phyloP scores from a whole-genome alignment of 140 eudicot species.

The Flaveria floridana region DNA sequence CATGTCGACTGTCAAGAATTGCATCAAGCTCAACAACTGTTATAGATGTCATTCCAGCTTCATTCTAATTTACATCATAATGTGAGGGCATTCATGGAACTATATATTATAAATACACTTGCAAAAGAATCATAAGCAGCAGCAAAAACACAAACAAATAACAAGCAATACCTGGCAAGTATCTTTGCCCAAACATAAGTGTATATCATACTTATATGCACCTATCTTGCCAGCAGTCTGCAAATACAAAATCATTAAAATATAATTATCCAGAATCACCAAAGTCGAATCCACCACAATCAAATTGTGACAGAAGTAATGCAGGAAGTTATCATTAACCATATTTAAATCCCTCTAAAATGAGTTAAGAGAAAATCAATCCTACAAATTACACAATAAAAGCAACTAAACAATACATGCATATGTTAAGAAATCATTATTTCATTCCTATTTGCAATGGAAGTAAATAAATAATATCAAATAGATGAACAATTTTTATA shows the following conservation, averaged over 20 bases:
- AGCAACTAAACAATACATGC: constrained; percentile 17
- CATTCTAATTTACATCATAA: constrained; percentile 53
- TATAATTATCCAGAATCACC: constrained; percentile 45
- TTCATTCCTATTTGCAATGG: background rate
- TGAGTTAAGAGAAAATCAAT: constrained; percentile 38
- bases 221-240: constrained; percentile 92
- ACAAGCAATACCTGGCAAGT: constrained; percentile 63
- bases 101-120: constrained; percentile 19
- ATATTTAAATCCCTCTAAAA: constrained; percentile 83
- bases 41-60: background rate
- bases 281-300: constrained; percentile 71
- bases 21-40: constrained; percentile 51
- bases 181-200: constrained; percentile 96
- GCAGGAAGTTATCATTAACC: constrained; percentile 83
- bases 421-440: background rate
- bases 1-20: constrained; percentile 79
- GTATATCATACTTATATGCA: constrained; percentile 73
- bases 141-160: constrained; percentile 6
- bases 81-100: constrained; percentile 7
- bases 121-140: background rate
- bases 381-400: background rate
- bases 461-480: constrained; percentile 14
- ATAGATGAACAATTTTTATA: background rate
- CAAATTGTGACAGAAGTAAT: constrained; percentile 69
- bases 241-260: constrained; percentile 27